Conservation (phyloP, 805 yeast genomes). For the Wickerhamomyces xylosicus region DNA sequence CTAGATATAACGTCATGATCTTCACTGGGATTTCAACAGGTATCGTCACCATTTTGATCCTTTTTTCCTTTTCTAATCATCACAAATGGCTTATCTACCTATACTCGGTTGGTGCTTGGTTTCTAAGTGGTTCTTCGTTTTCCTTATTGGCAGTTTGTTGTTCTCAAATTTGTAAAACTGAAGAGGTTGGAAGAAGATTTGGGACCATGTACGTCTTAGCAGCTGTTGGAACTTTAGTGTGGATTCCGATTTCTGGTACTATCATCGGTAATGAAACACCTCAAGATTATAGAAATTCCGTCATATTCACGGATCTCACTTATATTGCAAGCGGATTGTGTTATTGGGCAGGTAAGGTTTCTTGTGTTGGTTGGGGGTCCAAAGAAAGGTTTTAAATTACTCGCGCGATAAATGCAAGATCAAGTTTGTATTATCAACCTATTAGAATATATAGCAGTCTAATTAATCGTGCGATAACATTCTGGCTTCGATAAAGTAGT, state of each 20-base stretch:
- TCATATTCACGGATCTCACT: too few relatives aligned
- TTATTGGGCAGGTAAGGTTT: too few relatives aligned
- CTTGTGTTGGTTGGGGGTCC: too few relatives aligned
- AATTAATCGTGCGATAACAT: too few relatives aligned
- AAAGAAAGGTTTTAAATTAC: too few relatives aligned
- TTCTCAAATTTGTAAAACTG: conserved; percentile 44
- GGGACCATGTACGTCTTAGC: conserved; percentile 51
- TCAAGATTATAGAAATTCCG: conserved; percentile 25
- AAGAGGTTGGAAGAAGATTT: conserved; percentile 43
- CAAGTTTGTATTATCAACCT: too few relatives aligned
- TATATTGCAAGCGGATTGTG: too few relatives aligned
- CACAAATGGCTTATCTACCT: conserved; percentile 27
- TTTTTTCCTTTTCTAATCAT: conserved; percentile 27
- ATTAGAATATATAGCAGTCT: too few relatives aligned
- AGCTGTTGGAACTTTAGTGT: conserved; percentile 40
- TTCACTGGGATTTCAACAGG: conserved; percentile 21
- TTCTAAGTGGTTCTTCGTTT: conserved; percentile 42
- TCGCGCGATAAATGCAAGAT: too few relatives aligned
- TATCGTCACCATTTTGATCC: conserved; percentile 23
- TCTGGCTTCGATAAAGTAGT: too few relatives aligned
- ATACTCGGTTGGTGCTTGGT: conserved; percentile 40
- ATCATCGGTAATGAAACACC: conserved; percentile 30
- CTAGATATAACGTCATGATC: conserved; percentile 45
- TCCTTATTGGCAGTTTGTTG: conserved; percentile 48
- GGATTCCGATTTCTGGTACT: conserved; percentile 41